Percentiles rank a stretch among this genome's conserved stretches.
phyloP scores from a whole-genome alignment of 768 basidiomycete genomes.

The Sarcomyxa edulis region DNA sequence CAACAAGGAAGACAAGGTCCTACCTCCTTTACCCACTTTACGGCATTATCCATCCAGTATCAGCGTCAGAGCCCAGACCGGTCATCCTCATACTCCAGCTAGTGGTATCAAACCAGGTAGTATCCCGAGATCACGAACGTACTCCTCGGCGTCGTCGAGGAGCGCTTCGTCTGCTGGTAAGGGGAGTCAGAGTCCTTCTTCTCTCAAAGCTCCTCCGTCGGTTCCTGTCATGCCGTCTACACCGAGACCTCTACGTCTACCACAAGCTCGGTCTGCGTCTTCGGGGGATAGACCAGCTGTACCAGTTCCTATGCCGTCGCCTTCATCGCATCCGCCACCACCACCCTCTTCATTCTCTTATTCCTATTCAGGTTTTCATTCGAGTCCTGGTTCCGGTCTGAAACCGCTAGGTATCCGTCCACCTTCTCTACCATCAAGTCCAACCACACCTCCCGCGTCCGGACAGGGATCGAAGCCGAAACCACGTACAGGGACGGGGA shows the following conservation, averaged over 20 bases:
- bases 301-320: no score
- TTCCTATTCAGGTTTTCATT: no score
- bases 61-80: neutral
- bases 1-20: slow-evolving; percentile 30
- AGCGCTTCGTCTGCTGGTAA: neutral
- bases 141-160: slow-evolving; percentile 5
- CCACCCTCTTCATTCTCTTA: slow-evolving; percentile 9
- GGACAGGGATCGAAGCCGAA: slow-evolving; percentile 26
- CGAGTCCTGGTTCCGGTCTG: no score
- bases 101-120: no score
- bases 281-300: slow-evolving; percentile 25
- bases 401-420: no score
- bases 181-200: no score
- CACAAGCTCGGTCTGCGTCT: neutral
- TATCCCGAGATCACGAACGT: slow-evolving; percentile 1
- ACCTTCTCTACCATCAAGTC: no score
- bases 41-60: neutral
- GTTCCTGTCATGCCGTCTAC: no score
- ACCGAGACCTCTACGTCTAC: no score
- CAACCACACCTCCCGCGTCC: slow-evolving; percentile 14
- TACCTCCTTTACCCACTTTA: slow-evolving; percentile 25
- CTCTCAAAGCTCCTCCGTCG: no score
- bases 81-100: no score
- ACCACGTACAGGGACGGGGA: slow-evolving; percentile 66
- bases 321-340: slow-evolving; percentile 13